A percentile compares a stretch with the other conserved stretches of the same genome.
Evolutionary conservation across 108 stramenopile genomes (phyloP).

Genomic region (Mayamaea pseudoterrestris): DNA sequence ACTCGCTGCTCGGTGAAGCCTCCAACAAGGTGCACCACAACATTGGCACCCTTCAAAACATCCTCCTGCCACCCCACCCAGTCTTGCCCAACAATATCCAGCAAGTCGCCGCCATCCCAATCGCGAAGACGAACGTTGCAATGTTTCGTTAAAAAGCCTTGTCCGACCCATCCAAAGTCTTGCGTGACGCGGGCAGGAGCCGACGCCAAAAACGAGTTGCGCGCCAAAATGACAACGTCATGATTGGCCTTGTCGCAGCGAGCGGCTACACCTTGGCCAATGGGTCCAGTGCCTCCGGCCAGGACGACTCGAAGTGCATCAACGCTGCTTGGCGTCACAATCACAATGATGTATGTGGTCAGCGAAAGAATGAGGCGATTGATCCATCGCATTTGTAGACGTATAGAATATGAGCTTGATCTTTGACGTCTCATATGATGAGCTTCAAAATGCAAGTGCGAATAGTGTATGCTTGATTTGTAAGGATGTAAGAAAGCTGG

Average conservation of each 20-base stretch:
- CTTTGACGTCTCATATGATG: too few relatives aligned
- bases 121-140: conserved; percentile 52
- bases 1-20: conserved; percentile 66
- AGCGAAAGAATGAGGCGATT: too few relatives aligned
- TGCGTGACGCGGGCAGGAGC: conserved; percentile 57
- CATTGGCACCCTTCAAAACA: conserved; percentile 45
- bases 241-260: conserved; percentile 34
- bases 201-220: conserved; percentile 70
- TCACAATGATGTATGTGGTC: too few relatives aligned
- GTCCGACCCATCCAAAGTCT: conserved; percentile 68
- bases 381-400: too few relatives aligned
- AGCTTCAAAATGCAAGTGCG: too few relatives aligned
- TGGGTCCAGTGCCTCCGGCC: conserved; percentile 65
- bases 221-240: conserved; percentile 57
- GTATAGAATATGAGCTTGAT: too few relatives aligned
- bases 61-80: conserved; percentile 79
- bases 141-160: conserved; percentile 36
- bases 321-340: too few relatives aligned
- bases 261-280: conserved; percentile 39
- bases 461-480: too few relatives aligned
- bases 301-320: conserved; percentile 43
- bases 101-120: conserved; percentile 80
- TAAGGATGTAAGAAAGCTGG: too few relatives aligned
- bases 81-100: conserved; percentile 74
- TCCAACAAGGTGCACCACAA: conserved; percentile 65